Conservation (phyloP, 1,284 basidiomycete species). For the Microbotryum lychnidis-dioicae region DNA sequence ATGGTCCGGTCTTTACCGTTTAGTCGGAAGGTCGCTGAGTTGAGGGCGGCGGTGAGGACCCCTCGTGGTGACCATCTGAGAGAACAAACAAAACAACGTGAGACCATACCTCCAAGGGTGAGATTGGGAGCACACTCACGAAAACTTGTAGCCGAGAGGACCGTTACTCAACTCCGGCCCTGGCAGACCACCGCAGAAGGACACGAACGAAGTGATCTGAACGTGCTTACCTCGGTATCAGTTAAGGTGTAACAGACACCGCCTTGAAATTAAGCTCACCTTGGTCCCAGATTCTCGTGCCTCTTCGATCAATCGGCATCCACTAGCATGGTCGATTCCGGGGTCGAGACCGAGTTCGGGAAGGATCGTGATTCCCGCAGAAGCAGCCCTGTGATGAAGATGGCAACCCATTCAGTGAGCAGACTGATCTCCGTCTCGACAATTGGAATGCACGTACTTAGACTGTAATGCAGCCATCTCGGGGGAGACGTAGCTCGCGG, state of each 20-base stretch:
- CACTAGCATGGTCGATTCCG: conserved; percentile 91
- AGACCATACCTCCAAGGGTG: background rate
- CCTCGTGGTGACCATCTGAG: conserved; percentile 72
- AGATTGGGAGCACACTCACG: conserved; percentile 36
- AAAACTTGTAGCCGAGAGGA: conserved; percentile 77
- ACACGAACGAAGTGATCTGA: conserved; percentile 65
- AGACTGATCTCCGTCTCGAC: no score
- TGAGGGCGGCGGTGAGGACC: conserved; percentile 72
- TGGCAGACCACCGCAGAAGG: conserved; percentile 89
- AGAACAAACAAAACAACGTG: background rate
- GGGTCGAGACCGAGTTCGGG: conserved; percentile 92
- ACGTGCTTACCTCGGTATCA: background rate
- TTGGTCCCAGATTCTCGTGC: conserved; percentile 50
- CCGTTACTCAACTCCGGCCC: conserved; percentile 57
- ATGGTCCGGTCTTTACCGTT: conserved; percentile 49
- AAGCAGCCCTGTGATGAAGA: conserved; percentile 50
- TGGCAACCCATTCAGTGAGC: background rate
- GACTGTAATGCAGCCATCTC: conserved; percentile 64
- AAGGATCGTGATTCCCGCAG: conserved; percentile 64
- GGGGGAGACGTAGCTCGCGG: conserved; percentile 82
- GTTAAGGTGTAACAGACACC: background rate
- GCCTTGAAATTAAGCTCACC: conserved; percentile 1
- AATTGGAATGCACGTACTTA: conserved; percentile 45
- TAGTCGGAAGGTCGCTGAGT: conserved; percentile 64
- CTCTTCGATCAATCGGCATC: conserved; percentile 60